phyloP scores from a whole-genome alignment of 352 stramenopile species.

The Pseudoperonospora humuli region DNA sequence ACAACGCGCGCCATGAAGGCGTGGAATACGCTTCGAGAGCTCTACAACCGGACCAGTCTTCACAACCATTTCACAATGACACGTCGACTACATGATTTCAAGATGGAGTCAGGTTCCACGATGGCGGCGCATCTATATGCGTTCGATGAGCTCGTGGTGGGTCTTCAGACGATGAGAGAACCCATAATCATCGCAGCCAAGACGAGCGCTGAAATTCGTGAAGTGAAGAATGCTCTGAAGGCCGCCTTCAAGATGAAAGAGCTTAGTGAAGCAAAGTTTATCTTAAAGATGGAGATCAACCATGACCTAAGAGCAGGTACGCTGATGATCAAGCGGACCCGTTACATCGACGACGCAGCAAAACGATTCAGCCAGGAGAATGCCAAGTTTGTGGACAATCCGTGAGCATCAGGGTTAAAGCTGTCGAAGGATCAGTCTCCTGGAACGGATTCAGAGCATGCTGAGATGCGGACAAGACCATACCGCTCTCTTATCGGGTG shows the following conservation, averaged over 20 bases:
- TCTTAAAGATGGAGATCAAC: background rate
- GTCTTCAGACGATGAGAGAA: too few species aligned
- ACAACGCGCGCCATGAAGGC: conserved; percentile 6
- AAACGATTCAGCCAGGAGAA: conserved; percentile 2
- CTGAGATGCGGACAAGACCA: background rate
- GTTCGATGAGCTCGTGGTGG: too few species aligned
- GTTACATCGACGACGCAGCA: conserved; percentile 3
- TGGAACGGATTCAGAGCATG: background rate
- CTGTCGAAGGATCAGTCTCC: background rate
- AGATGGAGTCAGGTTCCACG: conserved; percentile 11
- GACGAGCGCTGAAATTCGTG: background rate
- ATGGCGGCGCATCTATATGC: too few species aligned
- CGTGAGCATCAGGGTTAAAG: conserved; percentile 1
- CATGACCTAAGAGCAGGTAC: background rate
- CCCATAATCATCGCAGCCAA: conserved; percentile 13
- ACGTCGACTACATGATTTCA: conserved; percentile 15
- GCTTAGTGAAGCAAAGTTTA: background rate
- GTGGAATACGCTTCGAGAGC: conserved; percentile 10
- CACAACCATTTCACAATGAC: conserved; percentile 24
- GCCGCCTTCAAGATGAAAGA: background rate
- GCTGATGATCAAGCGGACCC: background rate
- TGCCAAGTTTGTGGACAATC: background rate
- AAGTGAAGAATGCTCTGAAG: conserved; percentile 10
- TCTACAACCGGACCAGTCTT: conserved; percentile 21
- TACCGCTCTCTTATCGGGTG: background rate